Base-by-base conservation (phyloP, 1,284 basidiomycete species). In the Paramarasmius palmivorus region DNA sequence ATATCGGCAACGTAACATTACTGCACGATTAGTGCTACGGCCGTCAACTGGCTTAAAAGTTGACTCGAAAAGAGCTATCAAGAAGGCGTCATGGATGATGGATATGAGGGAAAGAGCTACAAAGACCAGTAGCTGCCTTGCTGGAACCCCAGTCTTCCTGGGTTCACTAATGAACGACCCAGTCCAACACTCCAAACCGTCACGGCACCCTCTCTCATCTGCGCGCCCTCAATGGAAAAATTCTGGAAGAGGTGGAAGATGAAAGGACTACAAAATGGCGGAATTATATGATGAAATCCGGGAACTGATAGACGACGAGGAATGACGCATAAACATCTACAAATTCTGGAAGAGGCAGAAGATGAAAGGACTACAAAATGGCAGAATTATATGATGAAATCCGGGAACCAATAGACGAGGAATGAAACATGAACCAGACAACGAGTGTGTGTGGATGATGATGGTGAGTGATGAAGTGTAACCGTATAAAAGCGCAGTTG, bases 121-220 rank as follows among this genome's bases (percentile, higher is more conserved):
- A 19, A 40, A 40, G 6, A 15, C n/a, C 39, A 19, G 6, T 6
- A 7, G n/a, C n/a, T 32, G 12, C 29, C 29, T 32, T 12, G 7
- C 29, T 32, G 7, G 12, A 12, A 12, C 29, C 29, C n/a, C n/a
- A 32, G 7, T 32, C 12, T 32, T 6, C 29, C 29, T 32, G 6
- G 7, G 7, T 12, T 12, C 12, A 12, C 12, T 6, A 32, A 32
- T n/a, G 12, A 32, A 32, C 12, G 12, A 32, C 29, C 29, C 29
- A 32, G 12, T 53, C 56, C 53, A 26, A 49, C 49, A 48, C 54
- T 49, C 54, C 59, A 48, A 58, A 54, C 59, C 46, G 58, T 56
- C 68, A 75, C 76, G 81, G 71, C 73, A 84, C 86, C 86, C 86
- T 89, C 87, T 89, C 82, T 73, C 72, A 73, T 77, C 72, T 73